phyloP scores from a whole-genome alignment of 306 rosid species.

The Castanea mollissima region DNA sequence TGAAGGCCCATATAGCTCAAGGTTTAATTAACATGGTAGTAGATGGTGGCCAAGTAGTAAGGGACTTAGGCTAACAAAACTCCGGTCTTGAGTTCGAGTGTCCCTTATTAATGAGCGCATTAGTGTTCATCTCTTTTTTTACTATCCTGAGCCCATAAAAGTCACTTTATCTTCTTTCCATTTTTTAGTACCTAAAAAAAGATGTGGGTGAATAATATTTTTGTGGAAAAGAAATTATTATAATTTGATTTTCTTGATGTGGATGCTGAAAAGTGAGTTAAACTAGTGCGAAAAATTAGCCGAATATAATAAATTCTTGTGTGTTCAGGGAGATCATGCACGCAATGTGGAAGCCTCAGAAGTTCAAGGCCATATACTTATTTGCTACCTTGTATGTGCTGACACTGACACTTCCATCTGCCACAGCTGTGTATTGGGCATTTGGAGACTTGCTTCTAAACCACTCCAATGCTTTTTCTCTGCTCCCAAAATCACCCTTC shows the following conservation, averaged over 20 bases:
- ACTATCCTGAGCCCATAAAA: rapidly evolving
- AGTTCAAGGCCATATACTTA: slow-evolving; percentile 84
- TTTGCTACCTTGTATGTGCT: slow-evolving; percentile 80
- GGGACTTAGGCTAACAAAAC: too few relatives aligned
- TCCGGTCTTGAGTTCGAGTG: too few relatives aligned
- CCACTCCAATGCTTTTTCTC: slow-evolving; percentile 96
- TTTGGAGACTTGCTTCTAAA: slow-evolving; percentile 93
- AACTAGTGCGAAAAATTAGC: background rate
- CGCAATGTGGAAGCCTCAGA: slow-evolving; percentile 99
- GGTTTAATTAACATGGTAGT: background rate
- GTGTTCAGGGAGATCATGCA: slow-evolving; percentile 91
- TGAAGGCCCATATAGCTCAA: background rate
- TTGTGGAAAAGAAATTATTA: background rate
- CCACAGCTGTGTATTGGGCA: slow-evolving; percentile 94
- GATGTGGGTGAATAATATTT: too few relatives aligned
- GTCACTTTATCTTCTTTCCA: rapidly evolving
- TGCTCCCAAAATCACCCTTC: slow-evolving; percentile 78
- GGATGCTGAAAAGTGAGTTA: background rate
- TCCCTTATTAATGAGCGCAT: too few relatives aligned
- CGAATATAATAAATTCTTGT: background rate
- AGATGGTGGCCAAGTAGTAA: too few relatives aligned
- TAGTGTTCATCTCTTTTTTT: too few relatives aligned
- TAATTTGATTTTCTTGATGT: background rate
- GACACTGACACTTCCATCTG: slow-evolving; percentile 95
- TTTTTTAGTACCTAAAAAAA: background rate